These are phyloP conservation scores for Calonectria montana DNA, from an alignment of 2,329 filamentous ascomycete genomes.

Conservation along the genomic window DNA sequence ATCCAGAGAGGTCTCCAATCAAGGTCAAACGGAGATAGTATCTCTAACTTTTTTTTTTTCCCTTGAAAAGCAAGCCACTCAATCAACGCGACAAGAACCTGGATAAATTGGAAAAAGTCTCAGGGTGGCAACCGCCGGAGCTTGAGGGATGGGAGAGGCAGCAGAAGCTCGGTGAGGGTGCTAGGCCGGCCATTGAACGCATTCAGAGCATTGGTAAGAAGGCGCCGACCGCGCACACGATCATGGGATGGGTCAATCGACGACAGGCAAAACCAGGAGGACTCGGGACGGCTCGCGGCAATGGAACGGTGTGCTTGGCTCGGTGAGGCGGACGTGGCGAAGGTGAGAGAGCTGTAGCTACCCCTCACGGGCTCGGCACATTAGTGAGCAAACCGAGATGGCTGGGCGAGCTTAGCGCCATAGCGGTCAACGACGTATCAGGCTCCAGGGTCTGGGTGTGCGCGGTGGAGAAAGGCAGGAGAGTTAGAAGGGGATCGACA, in stretches of 20 bases:
- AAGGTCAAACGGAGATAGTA: background rate
- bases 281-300: slow-evolving; percentile 2
- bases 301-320: slow-evolving; percentile 10
- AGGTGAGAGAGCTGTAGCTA: slow-evolving; percentile 9
- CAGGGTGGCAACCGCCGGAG: background rate
- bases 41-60: background rate
- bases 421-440: slow-evolving; percentile 6
- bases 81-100: background rate
- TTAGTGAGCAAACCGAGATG: slow-evolving; percentile 2
- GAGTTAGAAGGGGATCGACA: background rate
- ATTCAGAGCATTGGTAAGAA: background rate
- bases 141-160: background rate
- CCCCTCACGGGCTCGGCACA: slow-evolving; percentile 11
- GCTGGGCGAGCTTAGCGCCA: slow-evolving; percentile 9
- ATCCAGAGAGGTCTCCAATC: background rate
- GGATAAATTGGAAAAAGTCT: slow-evolving; percentile 14
- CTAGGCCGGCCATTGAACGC: background rate
- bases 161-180: background rate
- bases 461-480: slow-evolving; percentile 21
- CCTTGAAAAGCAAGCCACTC: background rate
- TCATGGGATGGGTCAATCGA: background rate
- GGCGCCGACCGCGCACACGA: background rate
- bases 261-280: background rate
- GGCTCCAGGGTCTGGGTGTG: background rate
- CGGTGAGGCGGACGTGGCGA: slow-evolving; percentile 2